phyloP scores from a whole-genome alignment of 2,329 filamentous ascomycete species.

The Botrytis elliptica region DNA sequence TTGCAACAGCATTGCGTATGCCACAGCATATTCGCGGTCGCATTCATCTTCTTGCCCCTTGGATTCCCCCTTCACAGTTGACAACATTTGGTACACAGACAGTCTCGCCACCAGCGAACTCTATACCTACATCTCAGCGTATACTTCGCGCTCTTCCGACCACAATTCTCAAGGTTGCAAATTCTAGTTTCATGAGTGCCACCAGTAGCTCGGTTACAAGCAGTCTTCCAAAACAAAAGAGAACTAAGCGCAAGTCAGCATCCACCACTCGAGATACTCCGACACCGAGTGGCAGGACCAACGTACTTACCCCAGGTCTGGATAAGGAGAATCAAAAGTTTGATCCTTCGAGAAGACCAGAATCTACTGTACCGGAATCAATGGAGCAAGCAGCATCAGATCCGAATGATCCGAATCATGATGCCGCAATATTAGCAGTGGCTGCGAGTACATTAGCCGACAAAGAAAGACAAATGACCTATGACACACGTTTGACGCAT shows the following conservation, averaged over 20 bases:
- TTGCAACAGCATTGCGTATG: conserved; percentile 92
- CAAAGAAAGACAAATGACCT: conserved; percentile 69
- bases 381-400: conserved; percentile 35
- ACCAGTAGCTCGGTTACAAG: conserved; percentile 84
- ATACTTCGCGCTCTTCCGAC: conserved; percentile 88
- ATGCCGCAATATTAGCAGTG: conserved; percentile 44
- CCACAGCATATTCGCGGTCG: conserved; percentile 92
- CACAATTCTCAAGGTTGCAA: conserved; percentile 88
- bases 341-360: conserved; percentile 36
- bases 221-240: conserved; percentile 66
- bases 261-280: conserved; percentile 41
- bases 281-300: conserved; percentile 36
- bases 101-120: conserved; percentile 74
- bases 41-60: conserved; percentile 90
- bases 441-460: conserved; percentile 63
- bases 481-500: conserved; percentile 83
- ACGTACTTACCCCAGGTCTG: conserved; percentile 41
- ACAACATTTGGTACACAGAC: conserved; percentile 72
- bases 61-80: conserved; percentile 96
- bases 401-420: conserved; percentile 35
- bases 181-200: conserved; percentile 91
- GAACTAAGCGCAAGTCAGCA: conserved; percentile 58
- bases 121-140: conserved; percentile 86
- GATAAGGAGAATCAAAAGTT: conserved; percentile 38
- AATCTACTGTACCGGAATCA: conserved; percentile 32